A percentile compares a stretch with the other conserved stretches of the same genome.
Evolutionary conservation across 352 stramenopile genomes (phyloP).

Genomic region (Phytophthora pisi): DNA sequence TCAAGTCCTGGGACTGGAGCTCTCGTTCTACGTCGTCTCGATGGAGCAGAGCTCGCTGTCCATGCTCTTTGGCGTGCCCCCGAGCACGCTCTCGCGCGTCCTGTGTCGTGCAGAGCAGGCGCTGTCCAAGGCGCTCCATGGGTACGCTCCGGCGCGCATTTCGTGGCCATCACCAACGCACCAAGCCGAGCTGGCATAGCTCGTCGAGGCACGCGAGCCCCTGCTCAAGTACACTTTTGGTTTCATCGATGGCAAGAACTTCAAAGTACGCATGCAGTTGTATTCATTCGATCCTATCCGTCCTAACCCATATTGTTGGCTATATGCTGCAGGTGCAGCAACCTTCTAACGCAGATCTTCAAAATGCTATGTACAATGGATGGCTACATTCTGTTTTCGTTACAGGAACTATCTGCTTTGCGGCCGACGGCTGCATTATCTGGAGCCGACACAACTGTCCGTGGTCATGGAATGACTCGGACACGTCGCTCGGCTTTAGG

Average conservation of each 20-base stretch:
- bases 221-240: too few relatives aligned
- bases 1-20: too few relatives aligned
- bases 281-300: background rate
- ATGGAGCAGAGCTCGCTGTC: too few relatives aligned
- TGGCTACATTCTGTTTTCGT: background rate
- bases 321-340: background rate
- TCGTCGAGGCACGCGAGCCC: too few relatives aligned
- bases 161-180: too few relatives aligned
- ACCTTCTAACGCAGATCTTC: background rate
- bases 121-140: too few relatives aligned
- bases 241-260: background rate
- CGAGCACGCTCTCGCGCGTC: too few relatives aligned
- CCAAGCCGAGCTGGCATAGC: too few relatives aligned
- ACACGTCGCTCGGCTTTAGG: background rate
- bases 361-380: background rate
- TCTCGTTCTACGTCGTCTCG: too few relatives aligned
- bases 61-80: too few relatives aligned
- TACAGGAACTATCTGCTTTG: background rate
- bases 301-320: background rate
- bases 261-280: background rate
- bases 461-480: background rate
- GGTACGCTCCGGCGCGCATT: too few relatives aligned
- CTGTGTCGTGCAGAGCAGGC: too few relatives aligned
- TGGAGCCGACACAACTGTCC: background rate
- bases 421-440: background rate